Evolutionary conservation across 1,139 yeast species (phyloP), one percentile per base, ranked within the genome.

Genomic region (Suhomyces kunorum): DNA sequence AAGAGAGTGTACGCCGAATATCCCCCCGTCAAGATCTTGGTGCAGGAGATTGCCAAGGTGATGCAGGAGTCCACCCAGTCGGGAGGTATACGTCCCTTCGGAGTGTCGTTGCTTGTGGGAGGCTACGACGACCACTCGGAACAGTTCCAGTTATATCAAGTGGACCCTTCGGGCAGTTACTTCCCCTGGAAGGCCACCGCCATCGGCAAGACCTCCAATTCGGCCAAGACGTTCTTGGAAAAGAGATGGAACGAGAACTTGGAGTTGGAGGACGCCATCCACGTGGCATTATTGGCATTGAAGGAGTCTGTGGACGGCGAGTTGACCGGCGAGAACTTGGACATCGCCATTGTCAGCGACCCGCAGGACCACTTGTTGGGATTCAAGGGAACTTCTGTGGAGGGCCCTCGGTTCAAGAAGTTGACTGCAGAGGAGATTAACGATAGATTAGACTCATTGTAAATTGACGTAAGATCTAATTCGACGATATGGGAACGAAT

Each of bases 101-200:
- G 99, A 42, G 98, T 94, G 13, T 88, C 97, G 7, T 73, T 94
- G 46, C 72, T 94, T 43, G 90, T 92, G 26, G 98, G 98, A 7
- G 98, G 98, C 19, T 80, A 87, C 62, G 98, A 94, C 60, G 89
- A 86, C 32, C 83, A 72, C 76, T 59, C 84, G 65, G 66, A 89
- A 80, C 45, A 56, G 14, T 89, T 80, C 64, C 88, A 87, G 58
- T 74, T 94, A 48, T 94, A 92, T 64, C 98, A 94, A 66, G 96
- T 94, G 36, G 98, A 94, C 68, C 99, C 99, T 5, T 86, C 96
- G 5, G 99, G 99, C 11, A 83, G 96, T 40, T 94, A 86, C 64
- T 94, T 88, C 77, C 98, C 98, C n/a, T 94, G 99, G 99, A 92
- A 92, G 66, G 98, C 98, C 20, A 92, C 98, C 4, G 98, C 98